Evolutionary conservation across 2,329 filamentous ascomycete genomes (phyloP).

Genomic region (Mycosphaerella arachidis): DNA sequence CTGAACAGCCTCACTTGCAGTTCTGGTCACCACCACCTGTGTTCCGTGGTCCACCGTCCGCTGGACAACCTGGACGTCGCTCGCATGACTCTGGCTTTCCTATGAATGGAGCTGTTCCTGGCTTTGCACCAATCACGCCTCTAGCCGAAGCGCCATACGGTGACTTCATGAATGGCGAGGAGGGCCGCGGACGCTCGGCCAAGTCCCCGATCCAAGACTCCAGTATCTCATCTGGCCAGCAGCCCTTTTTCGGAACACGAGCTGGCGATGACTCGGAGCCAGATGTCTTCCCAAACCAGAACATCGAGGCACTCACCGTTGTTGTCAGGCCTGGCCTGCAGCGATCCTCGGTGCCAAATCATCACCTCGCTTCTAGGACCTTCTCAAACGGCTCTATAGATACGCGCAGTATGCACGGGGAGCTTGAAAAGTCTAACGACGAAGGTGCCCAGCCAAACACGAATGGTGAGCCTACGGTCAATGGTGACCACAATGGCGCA

Average conservation of each 20-base stretch:
- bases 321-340: conserved; percentile 41
- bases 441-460: conserved; percentile 36
- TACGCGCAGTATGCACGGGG: conserved; percentile 47
- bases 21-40: conserved; percentile 27
- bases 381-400: conserved; percentile 56
- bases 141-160: conserved; percentile 15
- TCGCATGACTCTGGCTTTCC: conserved; percentile 25
- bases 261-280: conserved; percentile 27
- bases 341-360: conserved; percentile 33
- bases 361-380: conserved; percentile 43
- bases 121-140: conserved; percentile 21
- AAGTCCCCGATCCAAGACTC: conserved; percentile 31
- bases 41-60: conserved; percentile 25
- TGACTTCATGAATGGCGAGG: conserved; percentile 25
- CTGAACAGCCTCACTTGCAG: conserved; percentile 36
- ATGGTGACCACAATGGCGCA: conserved; percentile 20
- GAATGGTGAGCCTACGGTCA: conserved; percentile 33
- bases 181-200: conserved; percentile 26
- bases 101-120: conserved; percentile 26
- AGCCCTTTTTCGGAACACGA: conserved; percentile 12
- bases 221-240: conserved; percentile 15
- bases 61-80: conserved; percentile 18
- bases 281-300: conserved; percentile 50
- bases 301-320: conserved; percentile 50
- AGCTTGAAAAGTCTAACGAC: conserved; percentile 35